Evolutionary conservation across 106 monocot genomes (phyloP).

Genomic region (Iris macrosiphon): DNA sequence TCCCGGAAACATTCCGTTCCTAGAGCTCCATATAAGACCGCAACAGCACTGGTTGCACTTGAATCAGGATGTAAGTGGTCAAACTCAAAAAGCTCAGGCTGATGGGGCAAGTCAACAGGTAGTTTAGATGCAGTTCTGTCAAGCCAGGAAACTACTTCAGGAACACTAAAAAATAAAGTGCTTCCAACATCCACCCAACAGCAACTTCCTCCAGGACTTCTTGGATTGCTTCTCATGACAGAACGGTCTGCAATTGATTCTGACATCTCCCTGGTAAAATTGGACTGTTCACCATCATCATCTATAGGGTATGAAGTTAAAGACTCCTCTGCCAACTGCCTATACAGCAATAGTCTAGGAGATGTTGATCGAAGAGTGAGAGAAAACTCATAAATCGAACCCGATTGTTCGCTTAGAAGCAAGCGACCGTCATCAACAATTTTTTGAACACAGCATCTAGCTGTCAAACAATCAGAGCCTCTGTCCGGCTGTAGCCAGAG

Average conservation of each 20-base stretch:
- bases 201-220: constrained; percentile 38
- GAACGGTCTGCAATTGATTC: constrained; percentile 6
- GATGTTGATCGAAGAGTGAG: constrained; percentile 72
- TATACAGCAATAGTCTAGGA: constrained; percentile 69
- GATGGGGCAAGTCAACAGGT: constrained; percentile 11
- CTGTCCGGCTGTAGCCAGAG: constrained; percentile 54
- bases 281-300: constrained; percentile 9
- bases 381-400: constrained; percentile 73
- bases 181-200: constrained; percentile 91
- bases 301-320: constrained; percentile 32
- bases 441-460: constrained; percentile 57
- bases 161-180: constrained; percentile 38
- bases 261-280: background rate
- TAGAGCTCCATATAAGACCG: constrained; percentile 82
- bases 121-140: constrained; percentile 15
- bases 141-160: constrained; percentile 56
- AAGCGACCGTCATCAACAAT: constrained; percentile 54
- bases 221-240: background rate
- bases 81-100: constrained; percentile 87
- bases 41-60: constrained; percentile 24
- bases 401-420: constrained; percentile 55
- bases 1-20: constrained; percentile 89
- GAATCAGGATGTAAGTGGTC: constrained; percentile 64
- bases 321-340: constrained; percentile 81
- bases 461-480: constrained; percentile 46